Percentiles rank a stretch among this genome's conserved stretches.
Evolutionary conservation across 768 basidiomycete species (phyloP).

Genomic region (Cantharellus cinnabarinus): DNA sequence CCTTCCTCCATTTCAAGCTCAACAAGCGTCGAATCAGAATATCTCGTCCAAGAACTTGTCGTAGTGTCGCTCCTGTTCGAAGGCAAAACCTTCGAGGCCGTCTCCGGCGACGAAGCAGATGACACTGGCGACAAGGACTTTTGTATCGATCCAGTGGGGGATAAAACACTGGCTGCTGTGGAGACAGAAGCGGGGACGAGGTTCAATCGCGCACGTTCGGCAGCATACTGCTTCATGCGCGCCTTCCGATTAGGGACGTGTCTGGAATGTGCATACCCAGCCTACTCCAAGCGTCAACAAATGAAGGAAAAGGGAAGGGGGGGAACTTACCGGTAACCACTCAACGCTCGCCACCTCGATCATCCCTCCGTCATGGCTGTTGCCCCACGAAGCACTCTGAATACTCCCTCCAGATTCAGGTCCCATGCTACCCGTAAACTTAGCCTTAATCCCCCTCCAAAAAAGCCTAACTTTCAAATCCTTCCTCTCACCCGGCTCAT

Average conservation of each 20-base stretch:
- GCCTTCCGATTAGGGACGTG: conserved; percentile 8
- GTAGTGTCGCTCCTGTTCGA: not conserved
- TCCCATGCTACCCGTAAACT: conserved; percentile 1
- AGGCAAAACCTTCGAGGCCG: not conserved
- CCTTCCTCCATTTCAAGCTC: conserved; percentile 4
- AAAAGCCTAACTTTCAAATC: conserved; percentile 3
- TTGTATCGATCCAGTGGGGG: not conserved
- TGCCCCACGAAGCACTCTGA: conserved; percentile 7
- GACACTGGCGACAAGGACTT: not conserved
- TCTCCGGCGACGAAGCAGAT: not conserved
- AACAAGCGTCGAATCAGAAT: not conserved
- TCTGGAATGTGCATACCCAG: conserved; percentile 5
- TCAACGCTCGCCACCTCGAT: conserved; percentile 5
- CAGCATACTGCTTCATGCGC: conserved; percentile 6
- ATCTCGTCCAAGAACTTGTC: not conserved
- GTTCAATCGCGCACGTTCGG: conserved; percentile 6
- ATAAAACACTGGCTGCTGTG: not conserved
- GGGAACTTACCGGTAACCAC: conserved; percentile 3
- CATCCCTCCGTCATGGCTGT: conserved; percentile 6
- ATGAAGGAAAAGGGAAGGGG: not conserved
- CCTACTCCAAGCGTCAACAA: not conserved
- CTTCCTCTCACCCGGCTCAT: not conserved
- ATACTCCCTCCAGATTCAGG: not conserved
- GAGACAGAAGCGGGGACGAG: conserved; percentile 3
- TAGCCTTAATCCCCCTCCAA: conserved; percentile 5